These are phyloP conservation scores for Saturnispora ahearnii DNA, from an alignment of 805 yeast genomes.

Conservation along the genomic window DNA sequence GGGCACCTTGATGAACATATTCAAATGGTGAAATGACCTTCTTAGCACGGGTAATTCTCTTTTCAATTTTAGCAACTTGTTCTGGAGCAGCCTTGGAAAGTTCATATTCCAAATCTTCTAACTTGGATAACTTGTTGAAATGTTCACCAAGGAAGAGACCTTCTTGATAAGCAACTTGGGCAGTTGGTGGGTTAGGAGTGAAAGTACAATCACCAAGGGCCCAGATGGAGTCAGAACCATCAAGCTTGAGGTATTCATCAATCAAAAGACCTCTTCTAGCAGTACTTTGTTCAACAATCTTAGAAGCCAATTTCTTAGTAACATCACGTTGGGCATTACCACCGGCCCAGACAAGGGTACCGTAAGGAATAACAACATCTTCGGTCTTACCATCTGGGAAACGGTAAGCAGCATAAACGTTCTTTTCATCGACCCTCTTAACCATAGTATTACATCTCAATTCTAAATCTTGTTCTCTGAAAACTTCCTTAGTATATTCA, in stretches of 20 bases:
- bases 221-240: slow-evolving; percentile 73
- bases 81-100: slow-evolving; percentile 32
- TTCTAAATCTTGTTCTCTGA: slow-evolving; percentile 57
- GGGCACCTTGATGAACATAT: slow-evolving; percentile 84
- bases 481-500: slow-evolving; percentile 71
- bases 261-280: slow-evolving; percentile 88
- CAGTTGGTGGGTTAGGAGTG: slow-evolving; percentile 89
- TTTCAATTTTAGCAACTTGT: slow-evolving; percentile 21
- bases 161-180: slow-evolving; percentile 95
- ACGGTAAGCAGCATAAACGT: slow-evolving; percentile 63
- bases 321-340: slow-evolving; percentile 88
- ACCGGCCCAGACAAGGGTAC: slow-evolving; percentile 94
- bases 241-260: slow-evolving; percentile 70
- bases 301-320: slow-evolving; percentile 53
- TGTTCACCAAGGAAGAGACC: slow-evolving; percentile 72
- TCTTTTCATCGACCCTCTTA: slow-evolving; percentile 65
- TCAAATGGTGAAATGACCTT: slow-evolving; percentile 51
- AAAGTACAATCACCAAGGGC: slow-evolving; percentile 95
- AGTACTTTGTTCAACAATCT: slow-evolving; percentile 67
- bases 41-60: slow-evolving; percentile 32
- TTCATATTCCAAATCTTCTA: slow-evolving; percentile 47
- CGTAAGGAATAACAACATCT: slow-evolving; percentile 63
- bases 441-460: slow-evolving; percentile 82
- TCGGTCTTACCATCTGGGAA: slow-evolving; percentile 57
- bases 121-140: slow-evolving; percentile 54